phyloP scores from a whole-genome alignment of 2,329 filamentous ascomycete species.

The Xylaria sp. region DNA sequence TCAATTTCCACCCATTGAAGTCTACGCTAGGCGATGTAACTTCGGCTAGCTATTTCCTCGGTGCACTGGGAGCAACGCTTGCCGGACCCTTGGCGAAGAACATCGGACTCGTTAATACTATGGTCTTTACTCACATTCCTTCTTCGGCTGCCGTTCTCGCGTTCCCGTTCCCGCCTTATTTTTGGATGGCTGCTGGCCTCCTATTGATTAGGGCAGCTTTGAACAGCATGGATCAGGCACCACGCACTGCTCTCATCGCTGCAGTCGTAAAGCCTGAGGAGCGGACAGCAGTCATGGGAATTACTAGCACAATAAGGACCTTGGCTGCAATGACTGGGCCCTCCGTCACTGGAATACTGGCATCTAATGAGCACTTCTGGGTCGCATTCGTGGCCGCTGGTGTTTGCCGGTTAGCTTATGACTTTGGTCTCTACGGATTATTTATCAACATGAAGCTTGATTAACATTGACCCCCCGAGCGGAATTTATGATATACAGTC shows the following conservation, averaged over 20 bases:
- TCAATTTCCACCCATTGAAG: constrained; percentile 66
- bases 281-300: constrained; percentile 76
- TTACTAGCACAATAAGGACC: constrained; percentile 70
- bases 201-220: constrained; percentile 70
- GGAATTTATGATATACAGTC: constrained; percentile 23
- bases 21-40: constrained; percentile 69
- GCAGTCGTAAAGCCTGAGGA: constrained; percentile 73
- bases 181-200: constrained; percentile 65
- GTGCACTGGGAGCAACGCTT: constrained; percentile 65
- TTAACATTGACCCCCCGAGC: constrained; percentile 52
- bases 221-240: constrained; percentile 77
- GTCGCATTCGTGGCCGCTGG: constrained; percentile 71
- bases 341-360: constrained; percentile 66
- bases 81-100: constrained; percentile 67
- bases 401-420: constrained; percentile 64
- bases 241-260: constrained; percentile 73
- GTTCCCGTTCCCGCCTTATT: constrained; percentile 65
- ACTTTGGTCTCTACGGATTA: constrained; percentile 67
- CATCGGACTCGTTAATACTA: constrained; percentile 72
- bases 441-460: constrained; percentile 69
- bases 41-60: constrained; percentile 65
- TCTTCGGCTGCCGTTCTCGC: constrained; percentile 70
- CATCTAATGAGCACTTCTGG: constrained; percentile 66
- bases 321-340: constrained; percentile 67
- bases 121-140: constrained; percentile 71